phyloP scores from a whole-genome alignment of 306 rosid species.

The Hippophae gyantsensis region DNA sequence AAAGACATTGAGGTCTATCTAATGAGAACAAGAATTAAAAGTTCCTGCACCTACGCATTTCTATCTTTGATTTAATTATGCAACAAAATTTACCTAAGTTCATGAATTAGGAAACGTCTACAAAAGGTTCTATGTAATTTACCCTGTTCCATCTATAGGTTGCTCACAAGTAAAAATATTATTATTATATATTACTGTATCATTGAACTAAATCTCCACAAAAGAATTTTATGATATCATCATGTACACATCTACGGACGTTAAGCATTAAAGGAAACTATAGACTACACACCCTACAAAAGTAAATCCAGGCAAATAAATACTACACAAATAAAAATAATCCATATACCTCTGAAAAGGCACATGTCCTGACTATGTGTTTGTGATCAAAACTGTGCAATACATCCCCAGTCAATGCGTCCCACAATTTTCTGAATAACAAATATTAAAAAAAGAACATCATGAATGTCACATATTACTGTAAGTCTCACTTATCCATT shows the following conservation, averaged over 20 bases:
- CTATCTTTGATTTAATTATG: too few relatives aligned
- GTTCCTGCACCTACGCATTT: too few relatives aligned
- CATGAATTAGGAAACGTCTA: too few relatives aligned
- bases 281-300: too few relatives aligned
- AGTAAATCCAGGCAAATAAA: too few relatives aligned
- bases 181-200: too few relatives aligned
- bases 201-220: background rate
- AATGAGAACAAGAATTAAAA: too few relatives aligned
- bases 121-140: too few relatives aligned
- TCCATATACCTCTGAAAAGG: conserved; percentile 70
- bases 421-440: conserved; percentile 80
- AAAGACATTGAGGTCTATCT: too few relatives aligned
- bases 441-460: background rate
- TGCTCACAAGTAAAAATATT: too few relatives aligned
- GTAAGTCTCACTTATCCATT: background rate
- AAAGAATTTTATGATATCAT: background rate
- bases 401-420: conserved; percentile 80
- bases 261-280: background rate
- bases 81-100: too few relatives aligned
- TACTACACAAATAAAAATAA: background rate
- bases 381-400: conserved; percentile 85
- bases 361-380: conserved; percentile 87
- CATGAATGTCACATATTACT: background rate
- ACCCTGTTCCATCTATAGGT: too few relatives aligned
- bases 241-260: background rate